Percentiles rank a stretch among this genome's conserved stretches.
Conservation (phyloP, 2,329 filamentous ascomycete species). For the Fusarium marasasianum region DNA sequence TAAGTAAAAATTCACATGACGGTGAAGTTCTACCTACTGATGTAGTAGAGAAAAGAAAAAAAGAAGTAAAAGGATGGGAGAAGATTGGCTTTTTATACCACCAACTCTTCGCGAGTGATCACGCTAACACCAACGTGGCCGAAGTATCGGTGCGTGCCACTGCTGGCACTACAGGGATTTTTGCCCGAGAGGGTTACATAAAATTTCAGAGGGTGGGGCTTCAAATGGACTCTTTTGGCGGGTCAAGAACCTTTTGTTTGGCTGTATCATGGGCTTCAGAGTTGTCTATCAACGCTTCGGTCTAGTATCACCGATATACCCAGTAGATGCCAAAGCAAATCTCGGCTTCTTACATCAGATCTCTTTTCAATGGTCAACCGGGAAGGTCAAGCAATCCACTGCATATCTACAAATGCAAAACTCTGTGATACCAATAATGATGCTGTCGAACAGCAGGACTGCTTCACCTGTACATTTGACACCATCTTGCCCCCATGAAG, state of each 20-base stretch:
- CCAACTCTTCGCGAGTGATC: not conserved
- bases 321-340: not conserved
- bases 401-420: not conserved
- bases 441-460: not conserved
- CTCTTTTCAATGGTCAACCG: not conserved
- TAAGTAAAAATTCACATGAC: slow-evolving; percentile 52
- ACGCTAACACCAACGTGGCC: not conserved
- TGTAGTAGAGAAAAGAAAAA: not conserved
- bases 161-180: not conserved
- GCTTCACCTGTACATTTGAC: not conserved
- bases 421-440: not conserved
- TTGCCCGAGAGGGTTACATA: slow-evolving; percentile 14
- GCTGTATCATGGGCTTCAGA: slow-evolving; percentile 5
- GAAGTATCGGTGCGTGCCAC: not conserved
- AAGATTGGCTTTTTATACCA: slow-evolving; percentile 13
- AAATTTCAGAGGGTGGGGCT: not conserved
- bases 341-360: not conserved
- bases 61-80: not conserved
- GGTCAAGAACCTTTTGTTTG: not conserved
- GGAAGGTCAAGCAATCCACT: not conserved
- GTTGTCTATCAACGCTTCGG: slow-evolving; percentile 1
- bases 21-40: not conserved
- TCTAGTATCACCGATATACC: not conserved
- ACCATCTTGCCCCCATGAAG: not conserved
- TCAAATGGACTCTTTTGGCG: not conserved